phyloP scores from a whole-genome alignment of 768 basidiomycete species.

The Hygrophorus pudorinus region DNA sequence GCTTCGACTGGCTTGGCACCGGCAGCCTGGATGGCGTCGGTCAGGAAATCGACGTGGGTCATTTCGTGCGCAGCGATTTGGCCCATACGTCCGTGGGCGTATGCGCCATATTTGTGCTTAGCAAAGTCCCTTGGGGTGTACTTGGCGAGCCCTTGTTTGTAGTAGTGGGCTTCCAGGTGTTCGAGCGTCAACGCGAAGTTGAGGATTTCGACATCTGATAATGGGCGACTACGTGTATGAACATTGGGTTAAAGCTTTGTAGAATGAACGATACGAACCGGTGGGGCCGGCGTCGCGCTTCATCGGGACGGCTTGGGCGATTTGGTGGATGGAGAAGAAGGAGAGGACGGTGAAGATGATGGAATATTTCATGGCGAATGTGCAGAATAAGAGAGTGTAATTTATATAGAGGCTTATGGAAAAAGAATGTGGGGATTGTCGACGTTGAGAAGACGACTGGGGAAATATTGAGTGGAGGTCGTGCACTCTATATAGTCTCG shows the following conservation, averaged over 20 bases:
- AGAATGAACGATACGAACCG: neutral
- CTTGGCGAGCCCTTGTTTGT: slow-evolving; percentile 30
- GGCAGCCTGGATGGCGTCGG: slow-evolving; percentile 19
- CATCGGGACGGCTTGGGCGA: slow-evolving; percentile 1
- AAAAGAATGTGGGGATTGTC: neutral
- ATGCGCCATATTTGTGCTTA: slow-evolving; percentile 35
- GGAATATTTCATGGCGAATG: slow-evolving; percentile 5
- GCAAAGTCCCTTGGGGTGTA: slow-evolving; percentile 37
- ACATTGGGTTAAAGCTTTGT: neutral
- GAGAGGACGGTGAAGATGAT: slow-evolving; percentile 4
- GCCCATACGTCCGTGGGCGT: slow-evolving; percentile 37
- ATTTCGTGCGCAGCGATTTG: slow-evolving; percentile 48
- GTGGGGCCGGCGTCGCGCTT: slow-evolving; percentile 1
- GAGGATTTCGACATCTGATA: slow-evolving; percentile 24
- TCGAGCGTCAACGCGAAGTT: slow-evolving; percentile 41
- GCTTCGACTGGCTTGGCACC: slow-evolving; percentile 30
- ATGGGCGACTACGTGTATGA: neutral
- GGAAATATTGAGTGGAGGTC: no score
- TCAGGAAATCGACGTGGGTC: slow-evolving; percentile 44
- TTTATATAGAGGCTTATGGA: neutral
- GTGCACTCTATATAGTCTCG: no score
- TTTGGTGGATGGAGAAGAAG: slow-evolving; percentile 1
- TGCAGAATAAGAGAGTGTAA: neutral
- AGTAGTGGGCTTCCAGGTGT: slow-evolving; percentile 37
- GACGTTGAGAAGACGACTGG: neutral